Evolutionary conservation across 257 asterid species (phyloP), one percentile per base, ranked within the genome.

Genomic region (Eucommia ulmoides): DNA sequence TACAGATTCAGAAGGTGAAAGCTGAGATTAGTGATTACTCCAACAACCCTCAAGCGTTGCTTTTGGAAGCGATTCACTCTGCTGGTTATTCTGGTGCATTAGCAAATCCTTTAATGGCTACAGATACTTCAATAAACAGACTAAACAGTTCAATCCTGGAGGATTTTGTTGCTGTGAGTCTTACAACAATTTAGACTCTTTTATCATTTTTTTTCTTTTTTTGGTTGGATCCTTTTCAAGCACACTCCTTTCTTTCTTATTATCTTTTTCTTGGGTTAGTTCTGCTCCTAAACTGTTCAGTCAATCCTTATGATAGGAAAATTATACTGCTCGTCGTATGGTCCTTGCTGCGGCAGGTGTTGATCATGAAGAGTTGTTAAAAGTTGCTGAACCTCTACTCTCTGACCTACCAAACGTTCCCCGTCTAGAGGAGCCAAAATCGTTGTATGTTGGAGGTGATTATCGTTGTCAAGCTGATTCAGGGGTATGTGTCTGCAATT

Each of bases 261-360:
- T 20, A 14, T 42, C 20, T 45, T 19, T 42, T 52, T 24, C 24
- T 38, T 49, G 11, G 16, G 55, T 20, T 41, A 18, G 51, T 58
- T 41, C 38, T 53, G 47, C 54, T 65, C 38, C 54, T 52, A 22
- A 61, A 50, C 51, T 53, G 15, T 54, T 51, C 52, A 52, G 14
- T 53, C 54, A 42, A 56, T 24, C 51, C 59, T 22, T 61, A 62
- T 56, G 51, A 9, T 53, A 86, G 96, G 70, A 74, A 64, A 78
- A 87, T 65, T 87, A 74, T 63, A 83, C 78, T 33, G 96, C 94
- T 67, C 54, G 87, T 67, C 66, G 93, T 62, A 83, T 83, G 78
- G 80, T 87, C 56, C 87, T 87, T 63, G 89, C 93, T 47, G 96
- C 94, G 63, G 70, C 87, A 18, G 96, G 96, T 59, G 89, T 80